Percentiles rank a stretch among this genome's conserved stretches.
Evolutionary conservation across 1,284 basidiomycete genomes (phyloP).

Genomic region (Fomitopsis schrenkii): DNA sequence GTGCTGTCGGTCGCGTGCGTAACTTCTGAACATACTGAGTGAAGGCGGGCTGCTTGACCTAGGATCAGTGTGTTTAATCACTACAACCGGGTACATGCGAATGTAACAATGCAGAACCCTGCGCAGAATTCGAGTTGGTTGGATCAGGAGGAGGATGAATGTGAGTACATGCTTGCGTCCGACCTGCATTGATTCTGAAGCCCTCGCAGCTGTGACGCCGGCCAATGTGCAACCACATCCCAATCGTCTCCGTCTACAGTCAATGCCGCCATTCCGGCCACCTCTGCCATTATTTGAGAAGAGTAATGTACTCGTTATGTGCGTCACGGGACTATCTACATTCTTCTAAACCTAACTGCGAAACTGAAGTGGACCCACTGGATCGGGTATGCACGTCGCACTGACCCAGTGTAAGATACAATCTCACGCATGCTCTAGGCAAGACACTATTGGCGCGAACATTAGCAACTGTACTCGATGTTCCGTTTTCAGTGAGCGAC

Average conservation of each 20-base stretch:
- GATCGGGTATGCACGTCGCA: slow-evolving; percentile 52
- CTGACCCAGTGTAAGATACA: slow-evolving; percentile 22
- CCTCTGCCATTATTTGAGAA: slow-evolving; percentile 77
- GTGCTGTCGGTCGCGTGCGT: slow-evolving; percentile 66
- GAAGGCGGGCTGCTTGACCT: slow-evolving; percentile 1
- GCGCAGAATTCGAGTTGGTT: neutral
- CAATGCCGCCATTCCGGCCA: slow-evolving; percentile 34
- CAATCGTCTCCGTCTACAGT: slow-evolving; percentile 31
- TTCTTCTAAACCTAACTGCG: neutral
- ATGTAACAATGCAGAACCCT: slow-evolving; percentile 35
- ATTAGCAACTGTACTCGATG: slow-evolving; percentile 81
- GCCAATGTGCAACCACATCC: slow-evolving; percentile 57
- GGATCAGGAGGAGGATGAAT: slow-evolving; percentile 13
- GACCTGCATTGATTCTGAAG: slow-evolving; percentile 16
- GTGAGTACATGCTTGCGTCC: slow-evolving; percentile 24
- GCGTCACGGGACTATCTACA: slow-evolving; percentile 22
- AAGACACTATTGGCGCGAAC: slow-evolving; percentile 88
- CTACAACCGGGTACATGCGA: slow-evolving; percentile 77
- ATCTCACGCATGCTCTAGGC: slow-evolving; percentile 41
- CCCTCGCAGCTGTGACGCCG: slow-evolving; percentile 37
- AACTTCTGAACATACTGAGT: neutral
- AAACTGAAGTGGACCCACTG: slow-evolving; percentile 68
- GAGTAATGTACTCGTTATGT: slow-evolving; percentile 91
- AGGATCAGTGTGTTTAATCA: slow-evolving; percentile 82
- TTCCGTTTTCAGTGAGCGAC: slow-evolving; percentile 87